Evolutionary conservation across 129 eudicot species (phyloP), one percentile per base, ranked within the genome.

Genomic region (Ambrosia artemisiifolia): DNA sequence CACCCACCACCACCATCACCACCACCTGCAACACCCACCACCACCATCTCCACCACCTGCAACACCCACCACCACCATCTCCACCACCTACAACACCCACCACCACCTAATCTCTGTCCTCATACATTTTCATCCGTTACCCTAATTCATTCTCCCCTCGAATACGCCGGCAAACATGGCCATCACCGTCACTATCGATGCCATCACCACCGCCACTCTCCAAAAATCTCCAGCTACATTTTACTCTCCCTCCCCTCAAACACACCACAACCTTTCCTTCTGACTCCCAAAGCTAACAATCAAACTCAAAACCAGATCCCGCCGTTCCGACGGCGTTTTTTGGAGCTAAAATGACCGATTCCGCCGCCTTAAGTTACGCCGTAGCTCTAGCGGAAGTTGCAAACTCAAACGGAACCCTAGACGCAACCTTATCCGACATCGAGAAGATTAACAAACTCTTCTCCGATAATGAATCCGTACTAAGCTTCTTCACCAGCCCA

Each of bases 311-410:
- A 9, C 65, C 79, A 75, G 69, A 12, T 54, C 69, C 11, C 78
- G 67, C 34, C 79, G 80, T 49, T 47, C 63, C 63, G 75, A 79
- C 76, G 83, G 86, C 3, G 73, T n/a, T 71, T 6, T 17, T 51
- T 54, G 80, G 76, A 12, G 77, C 81, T 69, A 68, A 35, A 13
- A 85, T 77, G 89, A 51, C 82, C 43, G 88, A 75, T 61, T 54
- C 78, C 7, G 89, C 89, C 11, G 87, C 97, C 33, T 81, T 75
- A 18, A 83, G 86, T 72, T 91, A 91, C 81, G 97, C 97, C 18
- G 1, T 74, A 44, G 97, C 97, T 1, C 81, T 91, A 5, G 87
- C 91, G 34, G 97, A 91, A 43, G 78, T 91, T 3, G 95, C 95
- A 0, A 77, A 8, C 8, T 32, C 91, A 17, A 88, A 75, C 85